Percentiles rank a stretch among this genome's conserved stretches.
These are phyloP conservation scores for Candida argentea DNA, from an alignment of 805 yeast species.

Conservation along the genomic window DNA sequence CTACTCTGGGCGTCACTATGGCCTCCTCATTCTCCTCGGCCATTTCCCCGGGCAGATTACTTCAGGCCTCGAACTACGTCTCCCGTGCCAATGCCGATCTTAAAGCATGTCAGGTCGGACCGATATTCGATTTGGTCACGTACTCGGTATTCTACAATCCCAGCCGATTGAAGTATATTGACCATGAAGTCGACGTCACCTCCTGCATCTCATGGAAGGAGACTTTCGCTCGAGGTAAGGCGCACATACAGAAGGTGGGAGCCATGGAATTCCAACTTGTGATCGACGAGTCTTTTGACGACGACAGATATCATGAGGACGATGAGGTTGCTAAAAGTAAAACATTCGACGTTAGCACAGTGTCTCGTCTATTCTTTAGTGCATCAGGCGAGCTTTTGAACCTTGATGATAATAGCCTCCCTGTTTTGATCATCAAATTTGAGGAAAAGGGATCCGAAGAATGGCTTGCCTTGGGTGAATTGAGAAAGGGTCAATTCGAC, in stretches of 20 bases:
- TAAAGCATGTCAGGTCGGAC: constrained; percentile 39
- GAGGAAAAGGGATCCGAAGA: constrained; percentile 7
- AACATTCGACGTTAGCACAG: constrained; percentile 25
- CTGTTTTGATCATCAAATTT: constrained; percentile 57
- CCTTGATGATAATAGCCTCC: constrained; percentile 50
- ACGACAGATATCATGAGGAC: constrained; percentile 57
- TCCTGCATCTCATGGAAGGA: constrained; percentile 64
- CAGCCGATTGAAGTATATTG: constrained; percentile 26
- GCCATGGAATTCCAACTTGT: constrained; percentile 29
- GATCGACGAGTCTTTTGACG: constrained; percentile 52
- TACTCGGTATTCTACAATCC: constrained; percentile 58
- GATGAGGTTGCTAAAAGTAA: constrained; percentile 29
- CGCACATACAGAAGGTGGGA: constrained; percentile 25
- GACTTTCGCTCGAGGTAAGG: constrained; percentile 47
- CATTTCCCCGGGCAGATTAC: constrained; percentile 53
- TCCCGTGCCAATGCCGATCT: constrained; percentile 7
- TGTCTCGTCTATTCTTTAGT: constrained; percentile 51
- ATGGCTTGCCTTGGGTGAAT: constrained; percentile 14
- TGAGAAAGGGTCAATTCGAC: constrained; percentile 8
- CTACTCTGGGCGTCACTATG: constrained; percentile 59
- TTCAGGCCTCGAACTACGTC: constrained; percentile 50
- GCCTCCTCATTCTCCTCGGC: constrained; percentile 35
- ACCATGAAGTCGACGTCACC: constrained; percentile 10
- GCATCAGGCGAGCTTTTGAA: constrained; percentile 59
- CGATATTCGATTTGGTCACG: constrained; percentile 43